Percentiles rank a stretch among this genome's conserved stretches.
These are phyloP conservation scores for Cucurbita ficifolia DNA, from an alignment of 306 rosid genomes.

Conservation along the genomic window DNA sequence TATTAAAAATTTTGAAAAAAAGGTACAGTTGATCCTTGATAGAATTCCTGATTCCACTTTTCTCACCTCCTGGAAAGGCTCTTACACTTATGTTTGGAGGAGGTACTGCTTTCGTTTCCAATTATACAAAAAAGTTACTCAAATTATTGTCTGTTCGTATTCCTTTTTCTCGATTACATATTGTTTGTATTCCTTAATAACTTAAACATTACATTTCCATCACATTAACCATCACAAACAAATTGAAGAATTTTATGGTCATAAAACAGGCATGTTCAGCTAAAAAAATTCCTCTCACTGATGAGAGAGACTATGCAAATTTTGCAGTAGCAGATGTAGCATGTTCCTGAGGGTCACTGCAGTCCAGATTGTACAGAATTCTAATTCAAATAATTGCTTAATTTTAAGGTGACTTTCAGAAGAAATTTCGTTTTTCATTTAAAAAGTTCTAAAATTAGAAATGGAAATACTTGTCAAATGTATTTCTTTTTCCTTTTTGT, in stretches of 20 bases:
- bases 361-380: not conserved
- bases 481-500: not conserved
- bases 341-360: not conserved
- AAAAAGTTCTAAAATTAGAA: not conserved
- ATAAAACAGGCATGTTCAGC: not conserved
- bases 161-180: not conserved
- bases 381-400: not conserved
- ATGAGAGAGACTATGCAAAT: not conserved
- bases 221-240: not conserved
- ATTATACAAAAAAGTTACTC: not conserved
- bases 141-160: not conserved
- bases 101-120: not conserved
- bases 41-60: not conserved
- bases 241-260: not conserved
- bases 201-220: not conserved
- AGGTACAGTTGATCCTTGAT: not conserved
- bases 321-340: not conserved
- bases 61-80: not conserved
- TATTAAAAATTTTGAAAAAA: not conserved
- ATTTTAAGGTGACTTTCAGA: not conserved
- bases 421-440: not conserved
- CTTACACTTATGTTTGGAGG: not conserved
- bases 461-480: not conserved
- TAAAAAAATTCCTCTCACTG: not conserved
- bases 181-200: not conserved